Conservation (phyloP, 352 stramenopile species). For the Pythium chondricola region DNA sequence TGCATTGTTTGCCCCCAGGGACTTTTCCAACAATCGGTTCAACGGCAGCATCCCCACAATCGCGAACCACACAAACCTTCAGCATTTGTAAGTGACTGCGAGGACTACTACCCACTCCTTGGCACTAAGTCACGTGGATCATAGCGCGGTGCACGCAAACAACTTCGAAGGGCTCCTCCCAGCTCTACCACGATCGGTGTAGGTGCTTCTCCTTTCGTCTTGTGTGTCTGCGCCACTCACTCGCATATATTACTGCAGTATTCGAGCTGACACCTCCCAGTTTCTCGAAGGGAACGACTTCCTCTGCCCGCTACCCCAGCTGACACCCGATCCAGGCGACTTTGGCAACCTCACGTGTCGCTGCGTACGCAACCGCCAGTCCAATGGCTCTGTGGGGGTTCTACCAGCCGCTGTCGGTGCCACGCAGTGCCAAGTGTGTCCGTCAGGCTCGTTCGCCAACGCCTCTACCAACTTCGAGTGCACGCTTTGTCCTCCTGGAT, state of each 20-base stretch:
- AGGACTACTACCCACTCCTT: no score
- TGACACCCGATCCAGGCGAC: background rate
- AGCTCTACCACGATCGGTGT: no score
- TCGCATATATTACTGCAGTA: background rate
- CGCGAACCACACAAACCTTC: conserved; percentile 37
- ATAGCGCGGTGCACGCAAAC: no score
- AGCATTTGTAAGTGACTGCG: conserved; percentile 48
- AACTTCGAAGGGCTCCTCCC: no score
- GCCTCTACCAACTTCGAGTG: conserved; percentile 37
- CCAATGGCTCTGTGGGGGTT: no score
- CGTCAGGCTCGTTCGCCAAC: conserved; percentile 37
- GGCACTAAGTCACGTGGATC: no score
- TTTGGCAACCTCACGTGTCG: conserved; percentile 12
- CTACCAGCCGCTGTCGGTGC: conserved; percentile 7
- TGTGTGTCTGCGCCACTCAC: no score
- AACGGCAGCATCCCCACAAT: conserved; percentile 31
- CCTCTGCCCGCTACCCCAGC: conserved; percentile 14
- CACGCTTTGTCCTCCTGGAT: conserved; percentile 18
- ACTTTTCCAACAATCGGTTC: conserved; percentile 46
- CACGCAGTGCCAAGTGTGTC: conserved; percentile 28
- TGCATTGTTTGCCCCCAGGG: conserved; percentile 15
- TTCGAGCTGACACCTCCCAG: background rate
- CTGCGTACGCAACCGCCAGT: background rate
- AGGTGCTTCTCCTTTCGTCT: no score
- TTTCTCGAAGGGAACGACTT: conserved; percentile 23